These are phyloP conservation scores for Eragrostis curvula DNA, from an alignment of 176 grass and related monocot species.

Conservation along the genomic window DNA sequence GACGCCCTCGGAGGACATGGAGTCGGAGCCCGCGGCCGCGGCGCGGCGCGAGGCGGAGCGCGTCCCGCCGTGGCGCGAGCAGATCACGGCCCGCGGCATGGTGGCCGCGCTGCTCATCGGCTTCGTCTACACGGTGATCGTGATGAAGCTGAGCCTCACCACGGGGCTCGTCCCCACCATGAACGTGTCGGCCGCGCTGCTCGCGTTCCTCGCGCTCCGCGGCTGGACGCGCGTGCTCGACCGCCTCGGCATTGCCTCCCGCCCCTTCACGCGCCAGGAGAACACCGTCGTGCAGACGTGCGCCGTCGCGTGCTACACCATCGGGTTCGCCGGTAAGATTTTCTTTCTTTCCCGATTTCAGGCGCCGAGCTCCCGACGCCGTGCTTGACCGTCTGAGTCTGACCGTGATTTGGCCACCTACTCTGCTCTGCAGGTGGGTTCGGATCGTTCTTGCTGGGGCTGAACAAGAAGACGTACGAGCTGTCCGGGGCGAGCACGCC, in stretches of 20 bases:
- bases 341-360: too few relatives aligned
- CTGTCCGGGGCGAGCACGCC: conserved; percentile 71
- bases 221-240: conserved; percentile 73
- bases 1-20: conserved; percentile 47
- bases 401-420: not conserved
- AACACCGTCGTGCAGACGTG: conserved; percentile 97
- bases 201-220: conserved; percentile 88
- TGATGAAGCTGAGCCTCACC: conserved; percentile 93
- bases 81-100: conserved; percentile 75
- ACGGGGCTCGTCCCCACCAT: conserved; percentile 87
- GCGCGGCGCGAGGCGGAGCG: conserved; percentile 44
- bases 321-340: conserved; percentile 69
- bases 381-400: conserved; percentile 1
- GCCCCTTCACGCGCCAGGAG: conserved; percentile 95
- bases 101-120: conserved; percentile 72
- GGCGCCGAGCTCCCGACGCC: not conserved
- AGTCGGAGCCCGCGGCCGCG: conserved; percentile 46
- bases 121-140: conserved; percentile 86
- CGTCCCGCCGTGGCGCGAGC: conserved; percentile 81
- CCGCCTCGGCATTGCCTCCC: conserved; percentile 65
- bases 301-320: conserved; percentile 93
- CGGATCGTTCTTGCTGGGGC: conserved; percentile 83
- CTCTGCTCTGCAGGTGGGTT: conserved; percentile 67
- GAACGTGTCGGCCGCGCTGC: conserved; percentile 91
- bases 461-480: conserved; percentile 96